These are phyloP conservation scores for Papiliotrema terrestris DNA, from an alignment of 1,284 basidiomycete species.

Conservation along the genomic window DNA sequence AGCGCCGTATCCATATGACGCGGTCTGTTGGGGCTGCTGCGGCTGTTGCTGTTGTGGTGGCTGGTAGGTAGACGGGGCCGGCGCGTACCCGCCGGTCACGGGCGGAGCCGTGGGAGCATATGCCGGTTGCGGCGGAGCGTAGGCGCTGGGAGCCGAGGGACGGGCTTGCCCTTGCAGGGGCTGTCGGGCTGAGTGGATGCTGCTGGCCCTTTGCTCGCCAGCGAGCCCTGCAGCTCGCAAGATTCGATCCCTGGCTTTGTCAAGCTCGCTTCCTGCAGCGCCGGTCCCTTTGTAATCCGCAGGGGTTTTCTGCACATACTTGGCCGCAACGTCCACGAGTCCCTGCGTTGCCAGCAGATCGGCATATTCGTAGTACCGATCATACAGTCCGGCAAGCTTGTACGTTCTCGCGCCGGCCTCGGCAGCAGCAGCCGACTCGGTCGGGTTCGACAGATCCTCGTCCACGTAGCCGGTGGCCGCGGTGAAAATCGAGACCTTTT, in stretches of 20 bases:
- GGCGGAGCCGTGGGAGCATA: constrained; percentile 3
- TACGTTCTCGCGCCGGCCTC: constrained; percentile 63
- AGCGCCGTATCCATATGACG: constrained; percentile 6
- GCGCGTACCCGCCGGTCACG: constrained; percentile 6
- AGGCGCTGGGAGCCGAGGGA: not conserved
- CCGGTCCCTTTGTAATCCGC: constrained; percentile 66
- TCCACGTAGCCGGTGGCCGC: constrained; percentile 85
- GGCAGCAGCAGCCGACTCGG: constrained; percentile 48
- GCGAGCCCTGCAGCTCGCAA: constrained; percentile 31
- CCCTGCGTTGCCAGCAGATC: constrained; percentile 88
- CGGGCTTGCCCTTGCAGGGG: not conserved
- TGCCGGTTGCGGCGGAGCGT: constrained; percentile 4
- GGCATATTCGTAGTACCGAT: constrained; percentile 93
- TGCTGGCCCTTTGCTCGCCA: not conserved
- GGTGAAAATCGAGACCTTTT: constrained; percentile 94
- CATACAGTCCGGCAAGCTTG: constrained; percentile 82
- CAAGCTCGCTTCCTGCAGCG: constrained; percentile 57
- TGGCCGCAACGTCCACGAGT: constrained; percentile 74
- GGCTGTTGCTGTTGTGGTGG: constrained; percentile 14
- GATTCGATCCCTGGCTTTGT: constrained; percentile 58
- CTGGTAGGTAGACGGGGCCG: constrained; percentile 12
- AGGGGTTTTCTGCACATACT: constrained; percentile 78
- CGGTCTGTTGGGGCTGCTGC: constrained; percentile 9
- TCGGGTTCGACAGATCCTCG: constrained; percentile 60
- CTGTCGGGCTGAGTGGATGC: not conserved